These are phyloP conservation scores for Leptographium procerum DNA, from an alignment of 2,329 filamentous ascomycete species.

Conservation along the genomic window DNA sequence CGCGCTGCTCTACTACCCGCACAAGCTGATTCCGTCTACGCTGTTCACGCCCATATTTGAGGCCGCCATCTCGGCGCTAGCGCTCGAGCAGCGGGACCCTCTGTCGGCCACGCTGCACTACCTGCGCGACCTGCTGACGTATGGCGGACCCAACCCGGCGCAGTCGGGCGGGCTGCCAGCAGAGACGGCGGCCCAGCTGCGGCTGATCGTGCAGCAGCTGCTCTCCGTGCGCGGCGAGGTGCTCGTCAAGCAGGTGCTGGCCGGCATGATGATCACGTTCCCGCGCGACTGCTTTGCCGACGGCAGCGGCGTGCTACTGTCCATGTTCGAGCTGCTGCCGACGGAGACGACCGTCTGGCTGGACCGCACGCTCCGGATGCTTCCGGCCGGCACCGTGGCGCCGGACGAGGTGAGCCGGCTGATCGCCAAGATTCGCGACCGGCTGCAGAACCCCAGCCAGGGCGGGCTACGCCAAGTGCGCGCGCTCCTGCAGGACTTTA, in stretches of 20 bases:
- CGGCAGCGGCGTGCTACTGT: constrained; percentile 82
- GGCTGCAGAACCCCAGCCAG: constrained; percentile 43
- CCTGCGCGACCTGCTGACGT: constrained; percentile 79
- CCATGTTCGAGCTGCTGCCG: constrained; percentile 79
- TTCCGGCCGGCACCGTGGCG: constrained; percentile 73
- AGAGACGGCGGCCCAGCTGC: constrained; percentile 56
- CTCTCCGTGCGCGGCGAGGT: constrained; percentile 59
- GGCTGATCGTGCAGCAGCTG: constrained; percentile 60
- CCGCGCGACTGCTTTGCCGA: constrained; percentile 92
- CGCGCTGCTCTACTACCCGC: constrained; percentile 84
- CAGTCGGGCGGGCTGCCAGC: constrained; percentile 46
- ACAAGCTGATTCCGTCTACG: constrained; percentile 66
- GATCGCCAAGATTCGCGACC: constrained; percentile 57
- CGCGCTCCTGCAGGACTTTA: constrained; percentile 86
- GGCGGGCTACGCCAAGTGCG: constrained; percentile 64
- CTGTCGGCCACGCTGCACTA: constrained; percentile 88
- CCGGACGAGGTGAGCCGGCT: constrained; percentile 71
- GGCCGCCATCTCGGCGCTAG: constrained; percentile 75
- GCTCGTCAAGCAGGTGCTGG: constrained; percentile 79
- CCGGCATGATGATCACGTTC: constrained; percentile 99
- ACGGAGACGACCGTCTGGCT: constrained; percentile 73
- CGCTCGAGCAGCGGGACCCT: constrained; percentile 82
- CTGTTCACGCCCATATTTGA: constrained; percentile 76
- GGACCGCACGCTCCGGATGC: constrained; percentile 67
- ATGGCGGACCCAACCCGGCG: constrained; percentile 65